Evolutionary conservation across 164 flowering plant genomes (phyloP).

Genomic region (Akebia trifoliata): DNA sequence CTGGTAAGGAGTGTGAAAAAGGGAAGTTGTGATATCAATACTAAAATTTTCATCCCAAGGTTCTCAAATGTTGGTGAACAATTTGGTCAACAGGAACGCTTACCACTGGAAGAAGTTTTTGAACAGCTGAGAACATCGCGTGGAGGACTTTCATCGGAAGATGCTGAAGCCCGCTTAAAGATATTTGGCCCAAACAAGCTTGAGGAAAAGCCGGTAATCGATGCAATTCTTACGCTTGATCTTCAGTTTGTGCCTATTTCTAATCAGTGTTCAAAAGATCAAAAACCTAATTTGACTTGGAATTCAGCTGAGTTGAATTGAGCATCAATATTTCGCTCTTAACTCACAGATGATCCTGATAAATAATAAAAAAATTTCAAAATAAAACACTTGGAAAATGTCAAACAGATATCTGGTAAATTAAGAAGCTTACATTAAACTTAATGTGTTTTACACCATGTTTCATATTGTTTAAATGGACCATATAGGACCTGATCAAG

Average conservation of each 20-base stretch:
- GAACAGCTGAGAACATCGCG: conserved; percentile 56
- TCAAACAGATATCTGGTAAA: neutral
- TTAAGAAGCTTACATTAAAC: neutral
- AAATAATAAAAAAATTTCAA: neutral
- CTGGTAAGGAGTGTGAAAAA: conserved; percentile 42
- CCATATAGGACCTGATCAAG: neutral
- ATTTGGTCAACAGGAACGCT: conserved; percentile 43
- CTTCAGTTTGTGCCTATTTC: neutral
- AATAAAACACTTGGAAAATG: neutral
- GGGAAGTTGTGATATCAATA: neutral
- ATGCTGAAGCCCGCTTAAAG: conserved; percentile 52
- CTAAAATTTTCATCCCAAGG: neutral
- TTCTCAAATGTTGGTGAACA: conserved; percentile 5
- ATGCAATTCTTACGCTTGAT: neutral
- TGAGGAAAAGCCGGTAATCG: conserved; percentile 70
- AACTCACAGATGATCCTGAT: neutral
- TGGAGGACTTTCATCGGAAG: conserved; percentile 64
- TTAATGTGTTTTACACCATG: neutral
- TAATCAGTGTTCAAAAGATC: neutral
- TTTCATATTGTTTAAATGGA: neutral
- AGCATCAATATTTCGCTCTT: neutral
- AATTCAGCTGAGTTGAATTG: too few relatives aligned
- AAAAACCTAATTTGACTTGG: neutral
- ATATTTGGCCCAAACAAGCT: conserved; percentile 78
- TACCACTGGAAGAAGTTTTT: conserved; percentile 81